Evolutionary conservation across 768 basidiomycete genomes (phyloP), one percentile per base, ranked within the genome.

Genomic region (Amanita phalloides): DNA sequence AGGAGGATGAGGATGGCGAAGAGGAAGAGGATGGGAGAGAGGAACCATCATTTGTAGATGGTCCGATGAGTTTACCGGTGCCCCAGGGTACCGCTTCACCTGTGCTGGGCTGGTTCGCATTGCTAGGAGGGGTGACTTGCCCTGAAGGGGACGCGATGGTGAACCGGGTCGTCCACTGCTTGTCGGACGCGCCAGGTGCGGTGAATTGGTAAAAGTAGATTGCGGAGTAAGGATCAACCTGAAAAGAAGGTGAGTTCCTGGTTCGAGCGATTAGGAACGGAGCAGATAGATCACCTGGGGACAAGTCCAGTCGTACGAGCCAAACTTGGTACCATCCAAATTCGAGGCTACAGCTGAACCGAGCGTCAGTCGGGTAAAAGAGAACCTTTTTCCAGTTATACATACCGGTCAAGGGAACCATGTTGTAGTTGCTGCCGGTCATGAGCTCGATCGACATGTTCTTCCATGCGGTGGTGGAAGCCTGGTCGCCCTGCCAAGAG

Each of bases 131-230:
- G 2, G 71, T 71, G 48, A 73, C 68, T 6, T 65, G 55, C 10
- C 78, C 79, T 23, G 63, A 57, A 3, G 73, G 42, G 32, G 72
- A 75, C 3, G 82, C 78, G 60, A 91, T 87, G 33, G 82, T 69
- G 72, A 89, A 90, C 21, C 89, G 84, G 13, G 78, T 80, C 2
- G 86, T 86, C 89, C 89, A 91, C 33, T 68, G 63, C 61, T 69
- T 71, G 45, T 60, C 61, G 35, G 65, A 1, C 0, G 77, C 60
- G 5, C 55, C 59, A 0, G 74, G 66, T 1, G 77, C 65, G 13
- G 76, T 70, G 71, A 86, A 90, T 59, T 89, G 85, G 65, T 87
- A 87, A 71, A 90, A 90, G 70, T 89, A 90, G 56, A 90, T 80
- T 35, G 78, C 60, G 2, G 87, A 72, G 64, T 84, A 70, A 17